A percentile compares a stretch with the other conserved stretches of the same genome.
Evolutionary conservation across 495 filamentous ascomycete genomes (phyloP).

Genomic region (Annulohypoxylon bovei): DNA sequence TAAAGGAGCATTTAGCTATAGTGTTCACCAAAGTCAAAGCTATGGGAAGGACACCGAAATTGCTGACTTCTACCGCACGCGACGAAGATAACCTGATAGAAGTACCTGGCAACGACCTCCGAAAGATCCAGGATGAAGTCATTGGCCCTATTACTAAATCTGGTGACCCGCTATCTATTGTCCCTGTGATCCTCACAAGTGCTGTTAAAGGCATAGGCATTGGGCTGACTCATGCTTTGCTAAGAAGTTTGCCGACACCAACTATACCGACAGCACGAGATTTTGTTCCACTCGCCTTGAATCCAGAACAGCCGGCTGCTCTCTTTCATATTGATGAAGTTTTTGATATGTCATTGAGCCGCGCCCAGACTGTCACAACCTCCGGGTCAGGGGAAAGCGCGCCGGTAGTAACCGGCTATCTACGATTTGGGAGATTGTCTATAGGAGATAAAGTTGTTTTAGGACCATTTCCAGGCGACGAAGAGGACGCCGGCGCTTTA

Average conservation of each 20-base stretch:
- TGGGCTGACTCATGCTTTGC: constrained; percentile 79
- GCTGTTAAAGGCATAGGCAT: constrained; percentile 87
- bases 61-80: constrained; percentile 64
- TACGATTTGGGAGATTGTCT: constrained; percentile 79
- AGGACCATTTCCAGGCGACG: constrained; percentile 75
- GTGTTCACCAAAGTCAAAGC: constrained; percentile 82
- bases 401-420: constrained; percentile 81
- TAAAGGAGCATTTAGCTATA: constrained; percentile 74
- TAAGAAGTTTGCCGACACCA: constrained; percentile 80
- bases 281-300: constrained; percentile 53
- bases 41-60: constrained; percentile 73
- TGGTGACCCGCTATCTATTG: constrained; percentile 61
- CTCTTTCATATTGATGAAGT: constrained; percentile 91
- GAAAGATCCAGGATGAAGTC: constrained; percentile 60
- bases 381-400: constrained; percentile 52
- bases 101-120: constrained; percentile 56
- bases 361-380: constrained; percentile 57
- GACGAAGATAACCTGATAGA: constrained; percentile 45
- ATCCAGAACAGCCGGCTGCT: constrained; percentile 61
- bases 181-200: constrained; percentile 90
- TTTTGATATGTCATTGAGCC: constrained; percentile 65
- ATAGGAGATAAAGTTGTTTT: constrained; percentile 82
- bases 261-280: constrained; percentile 58
- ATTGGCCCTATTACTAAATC: constrained; percentile 57
- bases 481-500: constrained; percentile 47